Percentiles rank a stretch among this genome's conserved stretches.
Evolutionary conservation across 2,329 filamentous ascomycete genomes (phyloP).

Genomic region (Akanthomyces dipterigenus): DNA sequence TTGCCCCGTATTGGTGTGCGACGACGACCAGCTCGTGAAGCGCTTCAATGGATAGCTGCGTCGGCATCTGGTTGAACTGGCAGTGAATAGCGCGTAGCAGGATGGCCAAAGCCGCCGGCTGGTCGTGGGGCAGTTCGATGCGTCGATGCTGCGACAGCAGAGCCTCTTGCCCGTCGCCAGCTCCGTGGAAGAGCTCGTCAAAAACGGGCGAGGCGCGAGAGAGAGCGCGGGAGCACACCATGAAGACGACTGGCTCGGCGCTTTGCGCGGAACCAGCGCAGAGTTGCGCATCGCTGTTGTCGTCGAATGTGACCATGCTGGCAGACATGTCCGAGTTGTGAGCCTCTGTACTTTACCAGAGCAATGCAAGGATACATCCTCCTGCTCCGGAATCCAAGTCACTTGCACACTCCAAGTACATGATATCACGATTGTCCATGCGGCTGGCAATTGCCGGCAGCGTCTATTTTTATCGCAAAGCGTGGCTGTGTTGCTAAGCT

Average conservation of each 20-base stretch:
- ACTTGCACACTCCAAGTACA: too few relatives aligned
- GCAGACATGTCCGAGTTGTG: neutral
- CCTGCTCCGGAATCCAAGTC: too few relatives aligned
- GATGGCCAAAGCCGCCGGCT: neutral
- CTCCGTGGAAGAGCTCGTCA: neutral
- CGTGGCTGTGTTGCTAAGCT: neutral
- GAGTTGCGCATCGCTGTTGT: neutral
- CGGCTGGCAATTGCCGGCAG: neutral
- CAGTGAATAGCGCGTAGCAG: neutral
- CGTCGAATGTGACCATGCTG: neutral
- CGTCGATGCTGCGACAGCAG: neutral
- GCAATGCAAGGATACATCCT: too few relatives aligned
- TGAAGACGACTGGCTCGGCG: neutral
- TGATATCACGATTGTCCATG: too few relatives aligned
- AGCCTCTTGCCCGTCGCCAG: neutral
- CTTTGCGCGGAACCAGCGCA: neutral
- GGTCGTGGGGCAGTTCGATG: neutral
- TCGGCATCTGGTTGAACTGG: neutral
- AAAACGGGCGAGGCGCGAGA: neutral
- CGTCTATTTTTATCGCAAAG: neutral
- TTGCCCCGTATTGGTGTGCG: neutral
- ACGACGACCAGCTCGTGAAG: neutral
- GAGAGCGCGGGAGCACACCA: neutral
- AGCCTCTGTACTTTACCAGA: neutral
- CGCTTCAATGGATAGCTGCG: neutral